Evolutionary conservation across 352 stramenopile species (phyloP).

Genomic region (Phytophthora europaea): DNA sequence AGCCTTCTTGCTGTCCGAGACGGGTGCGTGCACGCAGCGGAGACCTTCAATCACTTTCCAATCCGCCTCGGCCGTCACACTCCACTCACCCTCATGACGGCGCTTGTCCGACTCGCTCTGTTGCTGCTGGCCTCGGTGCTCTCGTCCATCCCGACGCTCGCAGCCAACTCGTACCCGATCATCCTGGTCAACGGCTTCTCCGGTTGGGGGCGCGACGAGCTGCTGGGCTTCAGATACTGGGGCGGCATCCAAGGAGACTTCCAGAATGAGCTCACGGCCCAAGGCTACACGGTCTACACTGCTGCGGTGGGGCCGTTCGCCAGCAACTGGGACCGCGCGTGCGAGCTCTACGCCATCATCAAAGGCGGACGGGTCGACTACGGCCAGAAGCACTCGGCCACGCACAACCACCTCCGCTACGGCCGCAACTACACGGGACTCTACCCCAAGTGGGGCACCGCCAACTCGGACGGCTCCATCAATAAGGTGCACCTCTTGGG

Average conservation of each 20-base stretch:
- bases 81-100: constrained; percentile 9
- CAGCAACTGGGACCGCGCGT: constrained; percentile 75
- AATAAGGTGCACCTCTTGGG: constrained; percentile 79
- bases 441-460: constrained; percentile 65
- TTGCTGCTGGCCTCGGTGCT: constrained; percentile 16
- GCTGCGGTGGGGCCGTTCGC: constrained; percentile 63
- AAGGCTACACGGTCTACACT: constrained; percentile 63
- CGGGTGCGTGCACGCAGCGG: neutral
- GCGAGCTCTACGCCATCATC: constrained; percentile 73
- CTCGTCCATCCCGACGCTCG: constrained; percentile 18
- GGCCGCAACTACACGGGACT: constrained; percentile 63
- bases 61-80: neutral
- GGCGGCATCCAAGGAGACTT: constrained; percentile 58
- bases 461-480: constrained; percentile 53
- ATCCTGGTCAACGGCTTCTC: constrained; percentile 68
- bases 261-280: constrained; percentile 41
- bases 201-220: constrained; percentile 55
- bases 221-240: constrained; percentile 64
- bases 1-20: neutral
- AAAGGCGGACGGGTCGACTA: constrained; percentile 70
- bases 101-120: constrained; percentile 24
- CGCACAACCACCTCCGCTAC: constrained; percentile 45
- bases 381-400: constrained; percentile 54
- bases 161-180: constrained; percentile 59
- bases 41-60: neutral